A percentile compares a stretch with the other conserved stretches of the same genome.
These are phyloP conservation scores for Elsinoe australis DNA, from an alignment of 2,329 filamentous ascomycete genomes.

Conservation along the genomic window DNA sequence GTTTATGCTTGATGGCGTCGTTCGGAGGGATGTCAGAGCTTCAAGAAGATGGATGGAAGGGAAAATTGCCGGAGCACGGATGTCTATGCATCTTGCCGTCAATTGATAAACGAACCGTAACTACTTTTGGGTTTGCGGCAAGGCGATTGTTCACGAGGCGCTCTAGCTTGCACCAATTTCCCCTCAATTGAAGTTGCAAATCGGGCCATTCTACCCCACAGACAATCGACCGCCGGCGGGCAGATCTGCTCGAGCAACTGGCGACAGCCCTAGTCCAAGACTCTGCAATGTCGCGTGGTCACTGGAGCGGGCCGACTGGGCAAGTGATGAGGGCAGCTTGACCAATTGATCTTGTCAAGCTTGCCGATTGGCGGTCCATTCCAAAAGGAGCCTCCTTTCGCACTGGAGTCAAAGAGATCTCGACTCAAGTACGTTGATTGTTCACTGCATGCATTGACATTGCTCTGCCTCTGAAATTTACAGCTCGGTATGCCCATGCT, in stretches of 20 bases:
- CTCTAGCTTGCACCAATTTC: conserved; percentile 4
- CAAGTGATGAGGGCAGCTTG: too few species aligned
- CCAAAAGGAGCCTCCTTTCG: too few species aligned
- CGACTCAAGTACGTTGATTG: too few species aligned
- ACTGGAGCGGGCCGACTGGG: conserved; percentile 12
- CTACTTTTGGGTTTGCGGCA: neutral
- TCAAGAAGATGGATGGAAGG: neutral
- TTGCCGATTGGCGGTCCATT: conserved; percentile 4
- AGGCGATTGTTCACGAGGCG: neutral
- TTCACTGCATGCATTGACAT: conserved; percentile 10
- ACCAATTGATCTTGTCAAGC: neutral
- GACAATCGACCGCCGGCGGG: conserved; percentile 10
- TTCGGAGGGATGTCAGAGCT: neutral
- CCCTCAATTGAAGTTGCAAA: conserved; percentile 1
- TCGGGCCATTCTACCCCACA: conserved; percentile 6
- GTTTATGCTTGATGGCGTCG: conserved; percentile 11
- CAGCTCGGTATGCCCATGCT: neutral
- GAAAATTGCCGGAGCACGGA: conserved; percentile 2
- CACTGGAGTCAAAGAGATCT: too few species aligned
- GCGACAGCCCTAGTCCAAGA: conserved; percentile 11
- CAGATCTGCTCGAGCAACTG: conserved; percentile 5
- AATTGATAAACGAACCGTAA: conserved; percentile 8
- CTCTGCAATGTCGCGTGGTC: conserved; percentile 11
- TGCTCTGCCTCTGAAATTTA: neutral
- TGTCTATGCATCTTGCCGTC: conserved; percentile 5